A percentile compares a stretch with the other conserved stretches of the same genome.
phyloP scores from a whole-genome alignment of 441 rosid genomes.

The Erodium texanum region DNA sequence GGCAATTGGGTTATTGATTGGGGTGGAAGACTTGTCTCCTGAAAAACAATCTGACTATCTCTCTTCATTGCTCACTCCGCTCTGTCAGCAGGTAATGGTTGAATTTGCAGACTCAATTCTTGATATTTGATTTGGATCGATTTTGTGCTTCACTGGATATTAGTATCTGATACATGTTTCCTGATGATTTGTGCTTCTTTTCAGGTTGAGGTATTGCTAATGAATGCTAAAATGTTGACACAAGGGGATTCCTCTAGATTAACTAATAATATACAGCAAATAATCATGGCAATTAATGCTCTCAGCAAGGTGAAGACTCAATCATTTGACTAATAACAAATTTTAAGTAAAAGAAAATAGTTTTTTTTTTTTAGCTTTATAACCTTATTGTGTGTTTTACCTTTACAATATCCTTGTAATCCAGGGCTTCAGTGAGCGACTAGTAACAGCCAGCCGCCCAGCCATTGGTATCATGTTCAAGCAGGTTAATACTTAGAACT shows the following conservation, averaged over 20 bases:
- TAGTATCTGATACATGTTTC: slow-evolving; percentile 9
- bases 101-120: slow-evolving; percentile 1
- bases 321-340: neutral
- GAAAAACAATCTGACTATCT: slow-evolving; percentile 88
- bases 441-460: slow-evolving; percentile 77
- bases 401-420: slow-evolving; percentile 23
- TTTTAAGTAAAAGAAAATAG: neutral
- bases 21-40: slow-evolving; percentile 67
- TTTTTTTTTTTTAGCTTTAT: neutral
- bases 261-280: slow-evolving; percentile 48
- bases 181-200: slow-evolving; percentile 19
- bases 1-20: slow-evolving; percentile 90
- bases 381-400: slow-evolving; percentile 4
- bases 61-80: slow-evolving; percentile 73
- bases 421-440: slow-evolving; percentile 88
- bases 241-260: slow-evolving; percentile 54
- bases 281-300: slow-evolving; percentile 79
- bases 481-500: slow-evolving; percentile 43
- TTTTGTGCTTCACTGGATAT: neutral
- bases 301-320: slow-evolving; percentile 72
- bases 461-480: slow-evolving; percentile 84
- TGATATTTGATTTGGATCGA: neutral
- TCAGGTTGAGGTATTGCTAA: slow-evolving; percentile 60
- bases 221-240: slow-evolving; percentile 39
- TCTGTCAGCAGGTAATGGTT: slow-evolving; percentile 69